Evolutionary conservation across 2,329 filamentous ascomycete genomes (phyloP), one percentile per base, ranked within the genome.

Genomic region (Cytospora leucostoma): DNA sequence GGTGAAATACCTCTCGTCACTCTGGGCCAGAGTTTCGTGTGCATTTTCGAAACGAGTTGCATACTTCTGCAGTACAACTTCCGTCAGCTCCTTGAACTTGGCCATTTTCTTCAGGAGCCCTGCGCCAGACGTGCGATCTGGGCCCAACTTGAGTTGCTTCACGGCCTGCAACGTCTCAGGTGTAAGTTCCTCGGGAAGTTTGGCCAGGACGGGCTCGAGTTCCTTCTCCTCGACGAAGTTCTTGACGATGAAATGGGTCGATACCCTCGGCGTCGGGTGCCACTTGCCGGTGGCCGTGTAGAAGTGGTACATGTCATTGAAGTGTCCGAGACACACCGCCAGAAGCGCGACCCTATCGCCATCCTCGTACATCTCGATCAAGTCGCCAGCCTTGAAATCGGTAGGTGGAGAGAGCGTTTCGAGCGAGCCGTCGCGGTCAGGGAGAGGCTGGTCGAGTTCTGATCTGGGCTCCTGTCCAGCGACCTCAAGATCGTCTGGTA

Each of bases 281-380:
- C 79, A 80, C 68, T 79, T 80, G 66, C 84, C 84, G 17, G 77
- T 80, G 67, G 71, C 77, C 35, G 81, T 79, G 70, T 85, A 86
- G 70, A 82, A 85, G 70, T 86, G 82, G 67, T 84, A 76, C 50
- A 79, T 74, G 19, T 78, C 78, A 47, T 81, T 78, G 66, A 82
- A 78, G 59, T 74, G 78, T 15, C 83, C 83, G 8, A 87, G 74
- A 67, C 81, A 84, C 52, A 87, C 71, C 13, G 78, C 84, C 52
- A 87, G 74, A 17, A 84, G 66, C 5, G 80, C 79, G 21, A 79
- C 73, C 33, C 81, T 68, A 52, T 71, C 49, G 67, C 64, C 53
- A 34, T 70, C 64, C 3, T 68, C 65, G 47, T 65, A 64, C 64
- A 84, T 67, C 68, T 85, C 83, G 32, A 86, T 75, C 52, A 86